Percentiles rank a stretch among this genome's conserved stretches.
Conservation (phyloP, 2,329 filamentous ascomycete species). For the Pseudogymnoascus sp. region DNA sequence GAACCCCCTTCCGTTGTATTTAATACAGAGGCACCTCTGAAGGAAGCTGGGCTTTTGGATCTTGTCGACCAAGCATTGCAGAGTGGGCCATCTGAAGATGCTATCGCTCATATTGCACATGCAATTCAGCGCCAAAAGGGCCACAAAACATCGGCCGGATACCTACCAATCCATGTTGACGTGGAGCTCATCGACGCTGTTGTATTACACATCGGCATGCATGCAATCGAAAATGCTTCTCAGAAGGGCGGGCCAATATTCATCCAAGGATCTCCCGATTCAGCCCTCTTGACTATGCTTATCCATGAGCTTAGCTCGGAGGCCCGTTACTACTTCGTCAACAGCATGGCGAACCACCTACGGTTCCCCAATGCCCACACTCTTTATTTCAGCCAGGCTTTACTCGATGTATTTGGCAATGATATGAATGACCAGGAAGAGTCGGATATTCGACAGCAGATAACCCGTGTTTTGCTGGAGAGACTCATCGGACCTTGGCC, state of each 20-base stretch:
- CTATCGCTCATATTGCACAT: slow-evolving; percentile 67
- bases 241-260: slow-evolving; percentile 57
- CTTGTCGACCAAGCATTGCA: slow-evolving; percentile 52
- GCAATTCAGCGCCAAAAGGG: slow-evolving; percentile 54
- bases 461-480: slow-evolving; percentile 81
- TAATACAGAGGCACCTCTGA: slow-evolving; percentile 48
- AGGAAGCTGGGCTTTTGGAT: slow-evolving; percentile 46
- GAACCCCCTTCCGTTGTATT: slow-evolving; percentile 57
- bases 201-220: slow-evolving; percentile 71
- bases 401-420: slow-evolving; percentile 76
- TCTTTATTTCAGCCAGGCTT: slow-evolving; percentile 80
- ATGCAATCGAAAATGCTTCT: slow-evolving; percentile 54
- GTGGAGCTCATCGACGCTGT: slow-evolving; percentile 68
- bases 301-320: slow-evolving; percentile 68
- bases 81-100: slow-evolving; percentile 59
- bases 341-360: slow-evolving; percentile 82
- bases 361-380: slow-evolving; percentile 85
- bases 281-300: slow-evolving; percentile 66
- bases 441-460: slow-evolving; percentile 77
- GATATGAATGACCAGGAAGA: slow-evolving; percentile 69
- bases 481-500: slow-evolving; percentile 81
- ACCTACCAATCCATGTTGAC: slow-evolving; percentile 61
- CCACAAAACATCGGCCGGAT: slow-evolving; percentile 56
- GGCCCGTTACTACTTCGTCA: slow-evolving; percentile 75
- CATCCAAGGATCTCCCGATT: slow-evolving; percentile 55